phyloP scores from a whole-genome alignment of 371 early-diverging fungal genomes.

The Syncephalastrum contaminatum region DNA sequence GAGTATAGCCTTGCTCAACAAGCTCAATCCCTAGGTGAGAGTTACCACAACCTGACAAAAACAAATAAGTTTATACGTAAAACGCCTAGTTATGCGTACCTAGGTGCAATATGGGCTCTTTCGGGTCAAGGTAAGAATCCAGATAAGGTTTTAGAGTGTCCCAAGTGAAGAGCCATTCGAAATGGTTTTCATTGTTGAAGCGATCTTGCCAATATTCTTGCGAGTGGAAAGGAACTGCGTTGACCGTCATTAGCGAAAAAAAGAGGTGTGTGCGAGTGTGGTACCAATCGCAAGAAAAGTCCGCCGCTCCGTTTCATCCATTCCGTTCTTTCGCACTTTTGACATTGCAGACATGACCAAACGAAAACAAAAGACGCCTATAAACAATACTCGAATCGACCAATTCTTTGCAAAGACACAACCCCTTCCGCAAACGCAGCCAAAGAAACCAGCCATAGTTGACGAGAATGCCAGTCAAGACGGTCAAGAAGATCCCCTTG shows the following conservation, averaged over 20 bases:
- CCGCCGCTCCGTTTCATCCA: too few relatives aligned
- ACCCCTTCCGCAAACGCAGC: too few relatives aligned
- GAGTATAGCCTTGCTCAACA: constrained; percentile 28
- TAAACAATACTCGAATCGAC: too few relatives aligned
- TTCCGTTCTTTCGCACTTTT: too few relatives aligned
- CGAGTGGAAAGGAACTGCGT: constrained; percentile 38
- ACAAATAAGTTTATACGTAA: background rate
- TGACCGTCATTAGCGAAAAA: constrained; percentile 12
- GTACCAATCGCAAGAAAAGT: too few relatives aligned
- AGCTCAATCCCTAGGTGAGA: constrained; percentile 47
- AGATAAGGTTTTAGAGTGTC: constrained; percentile 14
- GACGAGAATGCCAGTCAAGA: too few relatives aligned
- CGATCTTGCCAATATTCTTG: constrained; percentile 50
- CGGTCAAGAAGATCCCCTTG: too few relatives aligned
- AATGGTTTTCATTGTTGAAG: constrained; percentile 44
- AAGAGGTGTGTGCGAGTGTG: background rate
- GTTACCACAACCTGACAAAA: constrained; percentile 53
- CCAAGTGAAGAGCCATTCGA: constrained; percentile 42
- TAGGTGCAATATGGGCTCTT: constrained; percentile 31
- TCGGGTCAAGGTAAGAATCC: constrained; percentile 17
- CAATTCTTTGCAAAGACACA: too few relatives aligned
- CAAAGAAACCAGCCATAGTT: too few relatives aligned
- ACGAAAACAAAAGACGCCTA: too few relatives aligned
- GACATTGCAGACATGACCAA: too few relatives aligned
- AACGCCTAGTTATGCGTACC: constrained; percentile 12